These are phyloP conservation scores for Stellera chamaejasme DNA, from an alignment of 345 rosid species.

Conservation along the genomic window DNA sequence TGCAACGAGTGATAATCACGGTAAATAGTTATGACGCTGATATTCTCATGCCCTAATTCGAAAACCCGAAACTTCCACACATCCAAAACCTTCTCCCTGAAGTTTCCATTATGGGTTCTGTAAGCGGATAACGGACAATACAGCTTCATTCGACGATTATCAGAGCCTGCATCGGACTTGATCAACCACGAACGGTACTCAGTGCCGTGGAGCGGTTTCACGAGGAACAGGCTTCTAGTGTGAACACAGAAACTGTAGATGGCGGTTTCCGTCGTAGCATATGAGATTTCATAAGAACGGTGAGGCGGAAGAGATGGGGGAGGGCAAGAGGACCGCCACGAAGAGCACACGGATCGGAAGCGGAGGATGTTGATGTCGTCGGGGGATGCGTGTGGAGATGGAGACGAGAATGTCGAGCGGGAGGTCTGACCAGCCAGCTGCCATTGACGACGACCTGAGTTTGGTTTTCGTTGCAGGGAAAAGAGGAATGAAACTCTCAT, in stretches of 20 bases:
- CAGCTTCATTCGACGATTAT: neutral
- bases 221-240: slow-evolving; percentile 11
- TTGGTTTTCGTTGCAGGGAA: no score
- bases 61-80: neutral
- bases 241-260: neutral
- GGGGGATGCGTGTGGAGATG: slow-evolving; percentile 9
- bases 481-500: no score
- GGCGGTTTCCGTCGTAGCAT: neutral
- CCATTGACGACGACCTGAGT: slow-evolving; percentile 2
- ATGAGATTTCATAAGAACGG: slow-evolving; percentile 1
- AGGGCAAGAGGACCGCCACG: slow-evolving; percentile 18
- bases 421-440: slow-evolving; percentile 19
- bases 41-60: slow-evolving; percentile 3
- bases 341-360: slow-evolving; percentile 29
- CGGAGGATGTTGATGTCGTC: slow-evolving; percentile 16
- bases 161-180: neutral
- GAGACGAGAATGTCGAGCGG: slow-evolving; percentile 16
- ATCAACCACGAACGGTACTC: slow-evolving; percentile 5
- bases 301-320: slow-evolving; percentile 2
- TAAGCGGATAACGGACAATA: neutral
- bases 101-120: neutral
- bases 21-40: neutral
- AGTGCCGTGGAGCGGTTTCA: slow-evolving; percentile 1
- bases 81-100: neutral
- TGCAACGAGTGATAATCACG: neutral